Evolutionary conservation across 169 alveolate genomes (phyloP).

Genomic region (Toxoplasma gondii): DNA sequence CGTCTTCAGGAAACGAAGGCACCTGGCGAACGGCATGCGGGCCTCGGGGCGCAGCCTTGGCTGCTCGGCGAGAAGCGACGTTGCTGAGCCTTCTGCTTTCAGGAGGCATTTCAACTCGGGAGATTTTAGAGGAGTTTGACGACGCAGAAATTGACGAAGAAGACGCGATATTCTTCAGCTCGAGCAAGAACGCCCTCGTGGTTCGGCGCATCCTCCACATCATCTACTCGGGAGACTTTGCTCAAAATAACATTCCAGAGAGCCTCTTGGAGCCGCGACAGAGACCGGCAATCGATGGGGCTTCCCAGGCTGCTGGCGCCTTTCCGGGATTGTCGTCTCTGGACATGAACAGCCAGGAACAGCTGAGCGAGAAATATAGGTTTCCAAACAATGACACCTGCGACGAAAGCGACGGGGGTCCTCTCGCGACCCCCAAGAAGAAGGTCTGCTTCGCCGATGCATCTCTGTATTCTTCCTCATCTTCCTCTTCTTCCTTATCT

Average conservation of each 20-base stretch:
- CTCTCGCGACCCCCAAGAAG: neutral
- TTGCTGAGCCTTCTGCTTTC: conserved; percentile 13
- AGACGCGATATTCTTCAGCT: conserved; percentile 47
- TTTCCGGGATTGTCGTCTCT: neutral
- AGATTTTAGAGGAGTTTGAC: neutral
- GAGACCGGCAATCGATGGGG: neutral
- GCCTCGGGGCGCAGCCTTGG: neutral
- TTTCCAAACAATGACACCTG: too few species aligned
- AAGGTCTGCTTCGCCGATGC: neutral
- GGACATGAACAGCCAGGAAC: neutral
- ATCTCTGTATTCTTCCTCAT: neutral
- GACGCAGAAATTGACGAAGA: conserved; percentile 47
- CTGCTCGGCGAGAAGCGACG: conserved; percentile 18
- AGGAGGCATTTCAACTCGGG: conserved; percentile 18
- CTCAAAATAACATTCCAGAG: conserved; percentile 31
- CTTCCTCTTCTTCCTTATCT: too few species aligned
- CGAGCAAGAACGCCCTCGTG: conserved; percentile 60
- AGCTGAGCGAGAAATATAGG: neutral
- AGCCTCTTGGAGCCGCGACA: neutral
- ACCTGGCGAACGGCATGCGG: neutral
- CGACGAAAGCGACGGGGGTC: neutral
- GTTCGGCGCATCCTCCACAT: conserved; percentile 49
- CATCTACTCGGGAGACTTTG: conserved; percentile 21
- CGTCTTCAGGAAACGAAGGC: neutral
- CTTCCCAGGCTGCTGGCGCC: neutral